Conservation (phyloP, 306 rosid species). For the Glycine latifolia region DNA sequence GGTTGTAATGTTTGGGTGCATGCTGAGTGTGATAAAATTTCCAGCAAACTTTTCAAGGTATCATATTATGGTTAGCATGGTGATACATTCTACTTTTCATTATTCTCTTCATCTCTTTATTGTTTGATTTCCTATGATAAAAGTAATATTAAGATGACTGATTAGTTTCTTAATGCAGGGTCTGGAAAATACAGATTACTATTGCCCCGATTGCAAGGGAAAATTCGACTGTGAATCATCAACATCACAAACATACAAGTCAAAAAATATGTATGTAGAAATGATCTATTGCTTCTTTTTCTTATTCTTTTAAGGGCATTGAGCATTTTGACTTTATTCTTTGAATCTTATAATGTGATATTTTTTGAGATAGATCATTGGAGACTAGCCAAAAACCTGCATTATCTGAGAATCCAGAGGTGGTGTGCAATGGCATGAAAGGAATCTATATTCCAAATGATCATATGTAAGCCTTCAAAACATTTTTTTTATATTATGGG, state of each 20-base stretch:
- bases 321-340: constrained; percentile 30
- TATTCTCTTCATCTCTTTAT: constrained; percentile 18
- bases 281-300: constrained; percentile 25
- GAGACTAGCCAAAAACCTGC: constrained; percentile 45
- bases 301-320: constrained; percentile 27
- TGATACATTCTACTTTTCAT: constrained; percentile 25
- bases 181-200: constrained; percentile 69
- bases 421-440: constrained; percentile 91
- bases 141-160: constrained; percentile 36
- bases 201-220: constrained; percentile 89
- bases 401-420: constrained; percentile 64
- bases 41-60: constrained; percentile 75
- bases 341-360: constrained; percentile 39
- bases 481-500: constrained; percentile 11
- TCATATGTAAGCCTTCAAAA: constrained; percentile 73
- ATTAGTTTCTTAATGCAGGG: constrained; percentile 58
- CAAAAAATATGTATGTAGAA: constrained; percentile 59
- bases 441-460: constrained; percentile 75
- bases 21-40: constrained; percentile 85
- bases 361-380: constrained; percentile 58
- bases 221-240: constrained; percentile 51
- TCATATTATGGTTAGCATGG: constrained; percentile 23
- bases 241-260: constrained; percentile 52
- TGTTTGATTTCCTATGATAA: constrained; percentile 42
- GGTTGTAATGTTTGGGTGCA: constrained; percentile 98